Evolutionary conservation across 495 filamentous ascomycete genomes (phyloP).

Genomic region (Pyrenula aspistea): DNA sequence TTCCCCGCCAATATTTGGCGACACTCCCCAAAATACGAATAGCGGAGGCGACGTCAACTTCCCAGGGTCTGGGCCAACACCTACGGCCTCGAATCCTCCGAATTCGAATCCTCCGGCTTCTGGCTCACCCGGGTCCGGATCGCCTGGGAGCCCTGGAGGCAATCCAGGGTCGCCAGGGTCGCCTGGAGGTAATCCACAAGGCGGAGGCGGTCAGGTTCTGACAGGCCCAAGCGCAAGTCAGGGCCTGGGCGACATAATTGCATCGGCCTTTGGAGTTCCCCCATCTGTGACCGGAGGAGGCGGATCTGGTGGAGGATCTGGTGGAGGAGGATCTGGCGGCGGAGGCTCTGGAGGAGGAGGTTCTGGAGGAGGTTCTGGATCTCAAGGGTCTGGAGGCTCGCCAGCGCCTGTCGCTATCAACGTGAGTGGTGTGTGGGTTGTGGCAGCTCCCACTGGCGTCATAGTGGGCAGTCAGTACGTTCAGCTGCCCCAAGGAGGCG

Average conservation of each 20-base stretch:
- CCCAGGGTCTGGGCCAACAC: background rate
- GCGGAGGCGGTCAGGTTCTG: background rate
- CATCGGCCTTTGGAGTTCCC: background rate
- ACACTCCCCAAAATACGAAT: too few relatives aligned
- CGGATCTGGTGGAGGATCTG: background rate
- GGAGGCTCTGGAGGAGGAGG: background rate
- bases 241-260: background rate
- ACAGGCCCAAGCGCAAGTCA: background rate
- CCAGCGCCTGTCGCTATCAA: background rate
- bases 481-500: background rate
- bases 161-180: background rate
- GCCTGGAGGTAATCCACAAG: background rate
- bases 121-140: background rate
- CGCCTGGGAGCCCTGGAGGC: background rate
- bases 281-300: background rate
- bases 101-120: background rate
- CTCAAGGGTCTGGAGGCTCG: too few relatives aligned
- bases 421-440: constrained; percentile 5
- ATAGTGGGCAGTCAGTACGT: constrained; percentile 9
- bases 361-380: background rate
- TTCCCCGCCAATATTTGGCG: background rate
- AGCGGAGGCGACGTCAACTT: background rate
- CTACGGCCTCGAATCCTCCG: too few relatives aligned
- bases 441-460: constrained; percentile 5
- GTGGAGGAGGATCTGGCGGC: too few relatives aligned